phyloP scores from a whole-genome alignment of 345 rosid genomes.

The Luvunga scandens region DNA sequence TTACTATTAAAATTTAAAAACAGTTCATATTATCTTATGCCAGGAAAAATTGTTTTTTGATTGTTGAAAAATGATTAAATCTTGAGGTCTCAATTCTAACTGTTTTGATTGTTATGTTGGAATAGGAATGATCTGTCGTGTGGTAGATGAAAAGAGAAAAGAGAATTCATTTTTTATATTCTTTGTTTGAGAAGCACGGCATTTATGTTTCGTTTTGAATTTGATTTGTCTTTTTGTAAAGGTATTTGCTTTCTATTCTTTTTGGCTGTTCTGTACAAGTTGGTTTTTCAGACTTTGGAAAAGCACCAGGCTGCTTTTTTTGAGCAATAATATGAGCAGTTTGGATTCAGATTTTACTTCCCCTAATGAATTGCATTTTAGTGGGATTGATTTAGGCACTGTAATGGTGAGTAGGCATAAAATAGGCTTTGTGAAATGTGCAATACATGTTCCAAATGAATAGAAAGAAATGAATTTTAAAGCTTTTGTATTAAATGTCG shows the following conservation, averaged over 20 bases:
- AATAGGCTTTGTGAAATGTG: neutral
- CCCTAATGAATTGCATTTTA: neutral
- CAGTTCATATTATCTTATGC: neutral
- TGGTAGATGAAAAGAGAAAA: too few relatives aligned
- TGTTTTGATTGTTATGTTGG: constrained; percentile 1
- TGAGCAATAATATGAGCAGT: neutral
- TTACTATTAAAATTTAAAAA: too few relatives aligned
- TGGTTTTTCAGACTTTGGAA: neutral
- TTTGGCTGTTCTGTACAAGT: neutral
- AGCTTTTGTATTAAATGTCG: neutral
- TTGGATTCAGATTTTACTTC: neutral
- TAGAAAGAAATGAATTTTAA: too few relatives aligned
- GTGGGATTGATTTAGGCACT: neutral
- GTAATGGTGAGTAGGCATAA: neutral
- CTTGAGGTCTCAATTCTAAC: too few relatives aligned
- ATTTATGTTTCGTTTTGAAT: neutral
- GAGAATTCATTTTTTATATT: neutral
- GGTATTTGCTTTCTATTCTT: neutral
- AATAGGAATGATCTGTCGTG: neutral
- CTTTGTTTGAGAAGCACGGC: neutral
- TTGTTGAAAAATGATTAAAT: too few relatives aligned
- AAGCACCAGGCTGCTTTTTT: neutral
- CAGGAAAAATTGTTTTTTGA: neutral
- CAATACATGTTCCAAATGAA: neutral
- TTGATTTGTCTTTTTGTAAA: neutral